Percentiles rank a stretch among this genome's conserved stretches.
Conservation (phyloP, 495 filamentous ascomycete species). For the Talaromyces ruber region DNA sequence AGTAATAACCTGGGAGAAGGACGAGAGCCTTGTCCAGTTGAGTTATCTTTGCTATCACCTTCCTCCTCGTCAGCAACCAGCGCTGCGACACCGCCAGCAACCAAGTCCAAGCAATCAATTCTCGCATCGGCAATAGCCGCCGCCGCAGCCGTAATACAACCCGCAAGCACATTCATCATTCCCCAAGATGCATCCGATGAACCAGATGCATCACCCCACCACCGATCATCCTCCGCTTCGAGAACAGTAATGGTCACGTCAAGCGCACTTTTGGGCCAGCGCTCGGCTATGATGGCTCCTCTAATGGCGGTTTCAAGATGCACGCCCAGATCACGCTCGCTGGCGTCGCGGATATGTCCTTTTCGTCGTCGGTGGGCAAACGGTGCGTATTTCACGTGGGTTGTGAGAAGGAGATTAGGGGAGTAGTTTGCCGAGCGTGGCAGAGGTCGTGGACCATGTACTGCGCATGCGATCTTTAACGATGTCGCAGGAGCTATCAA, state of each 20-base stretch:
- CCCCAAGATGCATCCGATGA: conserved; percentile 52
- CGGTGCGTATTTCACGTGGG: conserved; percentile 91
- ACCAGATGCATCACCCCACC: conserved; percentile 45
- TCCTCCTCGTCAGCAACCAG: conserved; percentile 41
- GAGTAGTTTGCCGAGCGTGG: conserved; percentile 84
- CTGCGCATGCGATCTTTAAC: conserved; percentile 82
- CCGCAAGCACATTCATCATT: conserved; percentile 84
- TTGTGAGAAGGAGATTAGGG: conserved; percentile 81
- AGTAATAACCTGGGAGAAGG: conserved; percentile 50
- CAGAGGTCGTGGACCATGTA: conserved; percentile 87
- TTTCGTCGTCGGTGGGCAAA: conserved; percentile 77
- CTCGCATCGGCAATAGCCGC: conserved; percentile 94
- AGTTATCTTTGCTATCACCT: conserved; percentile 1
- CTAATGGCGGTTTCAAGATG: conserved; percentile 86
- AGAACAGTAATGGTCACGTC: conserved; percentile 88
- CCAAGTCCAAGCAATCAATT: conserved; percentile 90
- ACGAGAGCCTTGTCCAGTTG: conserved; percentile 4
- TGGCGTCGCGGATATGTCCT: conserved; percentile 78
- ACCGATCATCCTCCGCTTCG: conserved; percentile 76
- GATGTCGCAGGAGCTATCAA: conserved; percentile 47
- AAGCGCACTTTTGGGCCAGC: conserved; percentile 94
- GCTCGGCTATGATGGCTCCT: conserved; percentile 80
- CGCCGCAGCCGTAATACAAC: conserved; percentile 87
- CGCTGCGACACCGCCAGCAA: conserved; percentile 82
- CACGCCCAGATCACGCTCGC: conserved; percentile 80